Percentiles rank a stretch among this genome's conserved stretches.
These are phyloP conservation scores for Leishmania mexicana DNA, from an alignment of 208 protist genomes.

Conservation along the genomic window DNA sequence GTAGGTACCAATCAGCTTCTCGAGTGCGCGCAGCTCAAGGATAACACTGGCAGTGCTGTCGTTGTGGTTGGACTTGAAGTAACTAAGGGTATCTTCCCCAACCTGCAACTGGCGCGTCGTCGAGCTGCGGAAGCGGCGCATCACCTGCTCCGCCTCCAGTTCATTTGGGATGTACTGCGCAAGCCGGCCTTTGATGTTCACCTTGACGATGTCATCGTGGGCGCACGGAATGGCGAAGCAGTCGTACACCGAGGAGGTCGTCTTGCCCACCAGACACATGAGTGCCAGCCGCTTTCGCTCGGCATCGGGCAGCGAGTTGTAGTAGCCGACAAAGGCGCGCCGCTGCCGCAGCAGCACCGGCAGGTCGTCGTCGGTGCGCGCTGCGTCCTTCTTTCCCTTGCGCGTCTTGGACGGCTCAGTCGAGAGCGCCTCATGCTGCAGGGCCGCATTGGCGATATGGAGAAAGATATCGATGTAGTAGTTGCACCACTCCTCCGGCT, in stretches of 20 bases:
- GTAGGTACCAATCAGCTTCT: conserved; percentile 93
- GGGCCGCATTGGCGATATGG: conserved; percentile 76
- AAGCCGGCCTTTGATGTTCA: conserved; percentile 75
- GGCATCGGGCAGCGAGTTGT: conserved; percentile 70
- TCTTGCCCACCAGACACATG: conserved; percentile 80
- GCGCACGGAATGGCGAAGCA: conserved; percentile 79
- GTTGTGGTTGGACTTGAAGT: conserved; percentile 85
- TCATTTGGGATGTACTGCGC: conserved; percentile 74
- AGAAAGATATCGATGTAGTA: conserved; percentile 84
- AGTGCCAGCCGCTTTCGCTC: conserved; percentile 78
- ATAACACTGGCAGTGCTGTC: conserved; percentile 81
- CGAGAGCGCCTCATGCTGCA: conserved; percentile 69
- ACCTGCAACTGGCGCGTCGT: conserved; percentile 88
- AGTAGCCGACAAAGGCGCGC: conserved; percentile 84
- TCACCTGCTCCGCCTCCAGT: conserved; percentile 85
- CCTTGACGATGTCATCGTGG: conserved; percentile 81
- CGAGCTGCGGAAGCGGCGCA: conserved; percentile 78
- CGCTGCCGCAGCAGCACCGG: conserved; percentile 83
- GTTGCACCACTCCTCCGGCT: conserved; percentile 91
- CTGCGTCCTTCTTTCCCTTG: conserved; percentile 22
- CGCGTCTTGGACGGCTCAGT: conserved; percentile 16
- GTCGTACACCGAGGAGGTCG: conserved; percentile 72
- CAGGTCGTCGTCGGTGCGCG: conserved; percentile 57
- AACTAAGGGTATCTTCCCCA: conserved; percentile 84
- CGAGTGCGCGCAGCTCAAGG: conserved; percentile 83